These are phyloP conservation scores for Triangularia setosa DNA, from an alignment of 2,329 filamentous ascomycete species.

Conservation along the genomic window DNA sequence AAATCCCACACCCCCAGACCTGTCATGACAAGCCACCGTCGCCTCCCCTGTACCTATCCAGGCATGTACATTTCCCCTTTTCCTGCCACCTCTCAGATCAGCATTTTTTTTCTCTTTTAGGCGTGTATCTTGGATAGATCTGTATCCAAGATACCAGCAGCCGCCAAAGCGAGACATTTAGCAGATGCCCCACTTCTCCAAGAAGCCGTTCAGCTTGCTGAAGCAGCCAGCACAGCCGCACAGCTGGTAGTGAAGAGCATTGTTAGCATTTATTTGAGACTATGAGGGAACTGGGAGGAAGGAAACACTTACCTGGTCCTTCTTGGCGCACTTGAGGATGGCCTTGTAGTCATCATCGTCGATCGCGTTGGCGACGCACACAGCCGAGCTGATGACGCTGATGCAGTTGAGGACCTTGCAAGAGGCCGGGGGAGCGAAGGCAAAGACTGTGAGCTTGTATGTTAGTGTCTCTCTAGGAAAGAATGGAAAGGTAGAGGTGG, in stretches of 20 bases:
- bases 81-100: neutral
- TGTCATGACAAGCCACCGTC: too few species aligned
- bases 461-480: neutral
- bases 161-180: neutral
- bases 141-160: neutral
- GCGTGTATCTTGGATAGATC: neutral
- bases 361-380: constrained; percentile 20
- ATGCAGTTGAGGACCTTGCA: constrained; percentile 21
- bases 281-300: neutral
- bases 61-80: neutral
- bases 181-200: constrained; percentile 19
- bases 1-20: neutral
- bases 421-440: constrained; percentile 13
- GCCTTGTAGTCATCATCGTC: constrained; percentile 13
- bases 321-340: constrained; percentile 20
- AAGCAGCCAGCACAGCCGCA: constrained; percentile 21
- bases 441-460: constrained; percentile 13
- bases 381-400: constrained; percentile 17
- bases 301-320: constrained; percentile 15
- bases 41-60: neutral
- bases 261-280: neutral
- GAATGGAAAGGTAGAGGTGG: neutral
- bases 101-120: neutral
- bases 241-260: neutral
- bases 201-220: constrained; percentile 15